A percentile compares a stretch with the other conserved stretches of the same genome.
Evolutionary conservation across 768 basidiomycete species (phyloP).

Genomic region (Lactarius hengduanensis): DNA sequence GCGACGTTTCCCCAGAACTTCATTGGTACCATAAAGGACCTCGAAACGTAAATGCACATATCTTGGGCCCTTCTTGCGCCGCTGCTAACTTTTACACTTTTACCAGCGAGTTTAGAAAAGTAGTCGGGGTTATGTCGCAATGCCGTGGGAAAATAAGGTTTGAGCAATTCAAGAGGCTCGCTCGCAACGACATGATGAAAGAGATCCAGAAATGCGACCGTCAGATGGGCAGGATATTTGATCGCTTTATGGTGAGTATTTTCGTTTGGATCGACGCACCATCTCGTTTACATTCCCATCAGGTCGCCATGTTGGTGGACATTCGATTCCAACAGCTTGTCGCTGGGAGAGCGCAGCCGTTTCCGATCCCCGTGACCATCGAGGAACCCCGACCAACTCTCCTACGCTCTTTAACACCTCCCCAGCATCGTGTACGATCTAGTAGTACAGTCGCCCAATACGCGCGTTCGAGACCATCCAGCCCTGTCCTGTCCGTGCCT

Average conservation of each 20-base stretch:
- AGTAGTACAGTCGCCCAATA: not conserved
- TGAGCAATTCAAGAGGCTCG: slow-evolving; percentile 15
- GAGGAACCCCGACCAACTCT: not conserved
- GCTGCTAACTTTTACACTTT: not conserved
- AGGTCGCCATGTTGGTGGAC: slow-evolving; percentile 19
- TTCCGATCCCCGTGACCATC: no score
- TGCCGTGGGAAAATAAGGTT: slow-evolving; percentile 16
- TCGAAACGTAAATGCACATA: slow-evolving; percentile 1
- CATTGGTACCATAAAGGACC: slow-evolving; percentile 7
- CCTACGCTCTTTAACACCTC: not conserved
- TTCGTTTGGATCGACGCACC: not conserved
- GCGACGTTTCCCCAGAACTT: slow-evolving; percentile 17
- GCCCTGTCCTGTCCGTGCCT: slow-evolving; percentile 8
- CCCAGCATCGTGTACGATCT: slow-evolving; percentile 3
- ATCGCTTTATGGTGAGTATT: slow-evolving; percentile 13
- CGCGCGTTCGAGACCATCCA: not conserved
- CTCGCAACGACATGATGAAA: slow-evolving; percentile 14
- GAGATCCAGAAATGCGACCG: slow-evolving; percentile 20
- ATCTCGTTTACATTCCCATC: not conserved
- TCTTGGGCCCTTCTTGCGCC: no score
- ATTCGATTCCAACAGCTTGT: slow-evolving; percentile 16
- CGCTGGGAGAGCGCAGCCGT: slow-evolving; percentile 13
- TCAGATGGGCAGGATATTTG: slow-evolving; percentile 20
- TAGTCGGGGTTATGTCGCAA: slow-evolving; percentile 10
- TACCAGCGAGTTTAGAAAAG: slow-evolving; percentile 8